Conservation (phyloP, 495 filamentous ascomycete species). For the Penicillium lividum region DNA sequence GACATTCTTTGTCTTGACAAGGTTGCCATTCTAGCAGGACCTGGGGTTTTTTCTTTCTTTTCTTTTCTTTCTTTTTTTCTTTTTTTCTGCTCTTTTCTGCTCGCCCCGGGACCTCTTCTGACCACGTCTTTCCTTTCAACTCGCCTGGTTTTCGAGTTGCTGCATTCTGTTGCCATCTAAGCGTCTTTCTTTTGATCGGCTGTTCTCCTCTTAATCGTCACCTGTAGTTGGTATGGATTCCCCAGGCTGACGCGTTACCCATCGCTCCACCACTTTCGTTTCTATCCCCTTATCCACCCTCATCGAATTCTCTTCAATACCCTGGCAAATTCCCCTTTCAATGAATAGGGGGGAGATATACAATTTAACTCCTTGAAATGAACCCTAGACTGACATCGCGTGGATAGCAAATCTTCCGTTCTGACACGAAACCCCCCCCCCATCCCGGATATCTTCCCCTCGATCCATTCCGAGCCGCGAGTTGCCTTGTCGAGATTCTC, state of each 20-base stretch:
- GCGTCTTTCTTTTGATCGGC: constrained; percentile 24
- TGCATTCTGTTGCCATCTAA: constrained; percentile 35
- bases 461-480: constrained; percentile 10
- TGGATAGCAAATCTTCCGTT: constrained; percentile 19
- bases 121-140: constrained; percentile 38
- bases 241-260: constrained; percentile 34
- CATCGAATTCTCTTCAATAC: background rate
- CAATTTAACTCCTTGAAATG: background rate
- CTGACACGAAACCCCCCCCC: background rate
- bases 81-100: constrained; percentile 23
- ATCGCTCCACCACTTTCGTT: constrained; percentile 18
- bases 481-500: constrained; percentile 28
- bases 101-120: constrained; percentile 29
- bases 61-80: constrained; percentile 31
- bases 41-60: constrained; percentile 24
- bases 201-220: constrained; percentile 27
- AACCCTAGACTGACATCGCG: constrained; percentile 19
- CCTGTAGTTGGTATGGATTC: constrained; percentile 41
- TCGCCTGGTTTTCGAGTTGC: constrained; percentile 40
- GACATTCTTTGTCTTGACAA: constrained; percentile 26
- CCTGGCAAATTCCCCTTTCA: background rate
- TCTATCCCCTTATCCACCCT: constrained; percentile 17
- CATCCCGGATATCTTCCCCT: background rate
- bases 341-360: background rate
- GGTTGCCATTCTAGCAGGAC: constrained; percentile 2